Evolutionary conservation across 139 green algal species (phyloP), one percentile per base, ranked within the genome.

Genomic region (Penium margaritaceum): DNA sequence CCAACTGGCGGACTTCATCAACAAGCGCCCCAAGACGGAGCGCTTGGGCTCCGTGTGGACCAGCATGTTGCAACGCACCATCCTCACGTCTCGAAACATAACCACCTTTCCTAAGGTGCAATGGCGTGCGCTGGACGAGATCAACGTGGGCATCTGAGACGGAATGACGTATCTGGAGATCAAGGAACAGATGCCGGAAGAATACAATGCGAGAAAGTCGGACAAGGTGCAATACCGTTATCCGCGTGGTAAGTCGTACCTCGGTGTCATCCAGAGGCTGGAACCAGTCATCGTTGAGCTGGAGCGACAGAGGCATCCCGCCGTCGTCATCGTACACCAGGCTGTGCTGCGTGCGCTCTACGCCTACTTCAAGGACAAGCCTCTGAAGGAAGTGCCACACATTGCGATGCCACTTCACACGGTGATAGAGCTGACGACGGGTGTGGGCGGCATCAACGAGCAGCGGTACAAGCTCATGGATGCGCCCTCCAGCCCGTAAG

Each of bases 31-130:
- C 4, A 30, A 27, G 15, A 33, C 17, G 34, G 70, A 77, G 36
- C 6, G 33, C 14, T 33, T 57, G 15, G 70, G 57, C 24, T 77
- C 70, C 37, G 68, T 96, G 24, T 97, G 92, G 92, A 97, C 92
- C 6, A 93, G 85, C 70, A 97, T 91, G 0, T 78, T 97, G 35
- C 81, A 87, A 76, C 86, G 93, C 55, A 98, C 93, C 41, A 94
- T 97, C 57, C 81, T 90, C 67, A 98, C 93, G 0, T 92, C 91
- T 7, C 71, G 85, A 37, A 72, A 86, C 72, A 84, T 97, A 63
- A 84, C 84, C 21, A 89, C 88, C 1, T 77, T 77, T 65, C 90
- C 91, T 17, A 96, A 96, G 73, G 74, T 81, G 43, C 74, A 76
- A 27, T 81, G 74, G 55, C 38, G 74, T 9, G 70, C 69, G 41